Conservation (phyloP, 2,329 filamentous ascomycete genomes). For the Decorospora gaudefroyi region DNA sequence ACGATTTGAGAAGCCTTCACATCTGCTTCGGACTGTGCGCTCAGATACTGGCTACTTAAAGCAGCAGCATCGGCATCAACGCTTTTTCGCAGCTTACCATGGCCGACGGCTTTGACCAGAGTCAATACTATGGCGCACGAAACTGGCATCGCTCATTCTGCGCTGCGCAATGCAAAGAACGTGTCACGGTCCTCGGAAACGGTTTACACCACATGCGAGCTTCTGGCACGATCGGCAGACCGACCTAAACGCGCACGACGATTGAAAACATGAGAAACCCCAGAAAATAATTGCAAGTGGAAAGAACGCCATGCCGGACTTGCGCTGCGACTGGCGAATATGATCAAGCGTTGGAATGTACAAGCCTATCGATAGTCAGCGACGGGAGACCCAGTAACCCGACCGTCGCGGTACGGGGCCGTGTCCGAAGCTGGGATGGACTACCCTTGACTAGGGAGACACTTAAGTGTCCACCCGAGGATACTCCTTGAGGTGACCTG, state of each 20-base stretch:
- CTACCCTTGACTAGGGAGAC: not conserved
- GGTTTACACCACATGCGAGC: not conserved
- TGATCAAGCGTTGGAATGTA: constrained; percentile 10
- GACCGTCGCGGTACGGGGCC: constrained; percentile 7
- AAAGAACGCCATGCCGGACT: not conserved
- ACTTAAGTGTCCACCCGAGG: not conserved
- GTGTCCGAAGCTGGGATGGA: not conserved
- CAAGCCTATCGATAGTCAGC: constrained; percentile 20
- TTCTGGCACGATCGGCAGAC: not conserved
- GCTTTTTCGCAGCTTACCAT: not conserved
- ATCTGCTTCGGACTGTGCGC: no score
- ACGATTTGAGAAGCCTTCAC: not conserved
- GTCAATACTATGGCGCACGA: not conserved
- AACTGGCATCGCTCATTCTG: not conserved
- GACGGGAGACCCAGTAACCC: constrained; percentile 5
- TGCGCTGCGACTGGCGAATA: not conserved
- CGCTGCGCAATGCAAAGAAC: not conserved
- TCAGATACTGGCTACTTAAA: no score
- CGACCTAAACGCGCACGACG: not conserved
- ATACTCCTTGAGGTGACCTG: not conserved
- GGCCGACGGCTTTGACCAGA: not conserved
- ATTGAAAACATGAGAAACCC: not conserved
- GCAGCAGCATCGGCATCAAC: constrained; percentile 3
- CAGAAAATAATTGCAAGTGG: not conserved
- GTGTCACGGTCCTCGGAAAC: not conserved